These are phyloP conservation scores for Diaporthe amygdali DNA, from an alignment of 2,329 filamentous ascomycete species.

Conservation along the genomic window DNA sequence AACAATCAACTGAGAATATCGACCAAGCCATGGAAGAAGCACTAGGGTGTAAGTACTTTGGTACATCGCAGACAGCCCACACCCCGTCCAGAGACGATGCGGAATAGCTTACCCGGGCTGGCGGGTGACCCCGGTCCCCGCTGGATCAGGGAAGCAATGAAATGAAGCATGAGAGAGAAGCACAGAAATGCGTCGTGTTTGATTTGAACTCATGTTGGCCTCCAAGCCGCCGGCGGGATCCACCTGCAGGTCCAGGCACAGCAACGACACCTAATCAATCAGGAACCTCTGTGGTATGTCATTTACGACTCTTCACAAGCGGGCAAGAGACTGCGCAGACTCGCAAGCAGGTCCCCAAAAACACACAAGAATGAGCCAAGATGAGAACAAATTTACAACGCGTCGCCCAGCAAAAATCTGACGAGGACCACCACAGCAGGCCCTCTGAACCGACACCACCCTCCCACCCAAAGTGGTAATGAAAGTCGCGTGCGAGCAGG, in stretches of 20 bases:
- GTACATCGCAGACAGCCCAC: neutral
- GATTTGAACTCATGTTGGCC: constrained; percentile 12
- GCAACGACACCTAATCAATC: neutral
- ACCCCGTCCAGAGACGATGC: neutral
- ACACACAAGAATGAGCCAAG: neutral
- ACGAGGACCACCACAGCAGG: neutral
- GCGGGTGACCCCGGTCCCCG: constrained; percentile 13
- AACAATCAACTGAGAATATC: neutral
- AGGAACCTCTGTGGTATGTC: neutral
- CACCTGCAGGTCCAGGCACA: constrained; percentile 3
- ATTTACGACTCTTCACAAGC: neutral
- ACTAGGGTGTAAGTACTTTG: neutral
- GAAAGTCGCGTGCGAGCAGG: constrained; percentile 13
- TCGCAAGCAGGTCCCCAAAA: neutral
- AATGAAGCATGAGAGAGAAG: constrained; percentile 11
- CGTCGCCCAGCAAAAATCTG: neutral
- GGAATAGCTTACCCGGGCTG: constrained; percentile 12
- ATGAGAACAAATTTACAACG: neutral
- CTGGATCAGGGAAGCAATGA: constrained; percentile 11
- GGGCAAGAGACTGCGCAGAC: neutral
- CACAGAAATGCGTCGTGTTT: constrained; percentile 14
- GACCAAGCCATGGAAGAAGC: neutral
- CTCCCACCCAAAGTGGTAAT: constrained; percentile 5
- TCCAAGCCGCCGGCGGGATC: constrained; percentile 5
- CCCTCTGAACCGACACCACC: neutral